These are phyloP conservation scores for Aspergillus steynii DNA, from an alignment of 495 filamentous ascomycete genomes.

Conservation along the genomic window DNA sequence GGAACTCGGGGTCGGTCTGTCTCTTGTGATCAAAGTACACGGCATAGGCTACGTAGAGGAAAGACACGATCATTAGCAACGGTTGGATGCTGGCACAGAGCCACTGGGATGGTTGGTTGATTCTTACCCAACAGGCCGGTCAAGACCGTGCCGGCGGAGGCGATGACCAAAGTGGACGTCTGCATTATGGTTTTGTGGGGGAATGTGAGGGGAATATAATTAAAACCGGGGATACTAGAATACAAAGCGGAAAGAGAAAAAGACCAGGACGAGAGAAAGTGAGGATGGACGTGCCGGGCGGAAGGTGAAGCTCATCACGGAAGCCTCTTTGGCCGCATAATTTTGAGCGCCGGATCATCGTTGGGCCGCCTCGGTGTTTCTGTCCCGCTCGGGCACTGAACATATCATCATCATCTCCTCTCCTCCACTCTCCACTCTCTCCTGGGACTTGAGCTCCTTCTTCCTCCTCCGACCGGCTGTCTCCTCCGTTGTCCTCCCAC, in stretches of 20 bases:
- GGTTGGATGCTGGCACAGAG: neutral
- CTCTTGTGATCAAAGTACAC: conserved; percentile 95
- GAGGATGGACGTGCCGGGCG: conserved; percentile 11
- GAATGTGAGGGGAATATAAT: conserved; percentile 16
- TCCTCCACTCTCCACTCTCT: conserved; percentile 3
- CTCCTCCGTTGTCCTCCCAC: conserved; percentile 9
- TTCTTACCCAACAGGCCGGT: conserved; percentile 74
- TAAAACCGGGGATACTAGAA: neutral
- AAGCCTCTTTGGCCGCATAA: conserved; percentile 29
- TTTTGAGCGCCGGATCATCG: conserved; percentile 44
- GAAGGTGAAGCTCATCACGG: conserved; percentile 14
- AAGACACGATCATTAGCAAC: conserved; percentile 16
- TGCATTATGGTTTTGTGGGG: conserved; percentile 46
- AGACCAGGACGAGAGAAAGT: conserved; percentile 2
- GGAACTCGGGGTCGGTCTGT: conserved; percentile 82
- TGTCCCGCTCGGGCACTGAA: conserved; percentile 26
- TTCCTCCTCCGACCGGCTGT: neutral
- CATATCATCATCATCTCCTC: conserved; percentile 7
- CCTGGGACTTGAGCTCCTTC: conserved; percentile 2
- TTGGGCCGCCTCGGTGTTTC: conserved; percentile 44
- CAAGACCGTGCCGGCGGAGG: conserved; percentile 69
- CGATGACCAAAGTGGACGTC: conserved; percentile 71
- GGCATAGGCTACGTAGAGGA: conserved; percentile 60
- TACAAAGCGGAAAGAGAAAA: neutral
- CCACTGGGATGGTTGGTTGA: conserved; percentile 3